Evolutionary conservation across 2,329 filamentous ascomycete genomes (phyloP).

Genomic region (Xylariaceae sp.): DNA sequence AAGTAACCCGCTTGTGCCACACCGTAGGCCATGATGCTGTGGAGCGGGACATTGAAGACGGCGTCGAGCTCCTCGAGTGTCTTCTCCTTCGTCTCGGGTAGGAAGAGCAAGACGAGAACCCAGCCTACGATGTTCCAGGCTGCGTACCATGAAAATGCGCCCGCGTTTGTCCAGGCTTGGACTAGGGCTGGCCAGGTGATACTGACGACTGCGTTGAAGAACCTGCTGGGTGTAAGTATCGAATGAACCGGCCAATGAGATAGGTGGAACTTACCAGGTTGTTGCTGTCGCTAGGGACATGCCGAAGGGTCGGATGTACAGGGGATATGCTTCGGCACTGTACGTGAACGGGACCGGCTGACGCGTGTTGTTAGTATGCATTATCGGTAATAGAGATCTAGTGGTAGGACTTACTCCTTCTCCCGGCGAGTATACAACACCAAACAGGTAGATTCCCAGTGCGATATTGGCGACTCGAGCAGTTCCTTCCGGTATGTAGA

Average conservation of each 20-base stretch:
- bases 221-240: conserved; percentile 4
- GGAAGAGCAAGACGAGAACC: conserved; percentile 40
- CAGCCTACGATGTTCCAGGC: conserved; percentile 48
- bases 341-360: conserved; percentile 62
- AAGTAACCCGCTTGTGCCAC: conserved; percentile 31
- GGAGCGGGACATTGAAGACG: conserved; percentile 34
- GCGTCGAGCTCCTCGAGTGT: conserved; percentile 45
- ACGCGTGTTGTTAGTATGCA: neutral
- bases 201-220: conserved; percentile 35
- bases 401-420: conserved; percentile 46
- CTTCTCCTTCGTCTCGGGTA: conserved; percentile 45
- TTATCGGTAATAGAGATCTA: neutral
- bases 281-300: conserved; percentile 59
- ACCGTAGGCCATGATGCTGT: conserved; percentile 36
- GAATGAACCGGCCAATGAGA: too few relatives aligned
- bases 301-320: conserved; percentile 60
- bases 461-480: conserved; percentile 45
- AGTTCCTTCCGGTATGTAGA: conserved; percentile 40
- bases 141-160: conserved; percentile 50
- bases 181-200: conserved; percentile 48
- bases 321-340: conserved; percentile 64
- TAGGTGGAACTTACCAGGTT: conserved; percentile 36
- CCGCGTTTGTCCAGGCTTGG: conserved; percentile 43
- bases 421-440: conserved; percentile 54
- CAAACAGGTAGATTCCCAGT: conserved; percentile 49